phyloP scores from a whole-genome alignment of 192 early-diverging fungal genomes.

The Coemansia sp. region DNA sequence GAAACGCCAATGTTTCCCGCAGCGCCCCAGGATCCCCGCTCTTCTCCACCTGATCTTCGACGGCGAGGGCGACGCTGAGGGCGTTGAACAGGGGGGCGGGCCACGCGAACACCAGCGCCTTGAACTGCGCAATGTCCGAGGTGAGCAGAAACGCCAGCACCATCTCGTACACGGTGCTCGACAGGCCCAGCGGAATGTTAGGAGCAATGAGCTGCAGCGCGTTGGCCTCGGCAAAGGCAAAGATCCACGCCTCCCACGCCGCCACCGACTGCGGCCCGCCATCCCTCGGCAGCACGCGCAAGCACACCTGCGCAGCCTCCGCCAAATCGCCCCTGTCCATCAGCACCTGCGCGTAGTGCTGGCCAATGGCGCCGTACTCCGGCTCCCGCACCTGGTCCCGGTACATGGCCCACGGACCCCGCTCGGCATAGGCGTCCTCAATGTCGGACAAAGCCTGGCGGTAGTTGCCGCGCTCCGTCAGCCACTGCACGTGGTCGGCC shows the following conservation, averaged over 20 bases:
- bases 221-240: conserved; percentile 77
- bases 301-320: conserved; percentile 71
- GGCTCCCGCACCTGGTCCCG: conserved; percentile 53
- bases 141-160: conserved; percentile 64
- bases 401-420: conserved; percentile 52
- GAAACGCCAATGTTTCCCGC: conserved; percentile 70
- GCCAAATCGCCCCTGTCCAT: conserved; percentile 66
- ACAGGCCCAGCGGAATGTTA: conserved; percentile 75
- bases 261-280: conserved; percentile 11
- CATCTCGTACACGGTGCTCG: conserved; percentile 83
- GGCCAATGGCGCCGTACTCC: conserved; percentile 75
- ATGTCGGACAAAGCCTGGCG: conserved; percentile 74
- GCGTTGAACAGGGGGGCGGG: conserved; percentile 77
- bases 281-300: conserved; percentile 67
- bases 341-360: conserved; percentile 76
- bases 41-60: conserved; percentile 63
- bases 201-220: conserved; percentile 73
- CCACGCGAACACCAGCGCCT: conserved; percentile 73
- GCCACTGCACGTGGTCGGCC: conserved; percentile 93
- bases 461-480: conserved; percentile 77
- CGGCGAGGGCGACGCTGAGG: conserved; percentile 69
- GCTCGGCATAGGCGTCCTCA: conserved; percentile 57
- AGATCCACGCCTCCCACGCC: conserved; percentile 91
- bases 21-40: conserved; percentile 49
- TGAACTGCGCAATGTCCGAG: conserved; percentile 41